These are phyloP conservation scores for Rachicladosporium sp. DNA, from an alignment of 2,329 filamentous ascomycete species.

Conservation along the genomic window DNA sequence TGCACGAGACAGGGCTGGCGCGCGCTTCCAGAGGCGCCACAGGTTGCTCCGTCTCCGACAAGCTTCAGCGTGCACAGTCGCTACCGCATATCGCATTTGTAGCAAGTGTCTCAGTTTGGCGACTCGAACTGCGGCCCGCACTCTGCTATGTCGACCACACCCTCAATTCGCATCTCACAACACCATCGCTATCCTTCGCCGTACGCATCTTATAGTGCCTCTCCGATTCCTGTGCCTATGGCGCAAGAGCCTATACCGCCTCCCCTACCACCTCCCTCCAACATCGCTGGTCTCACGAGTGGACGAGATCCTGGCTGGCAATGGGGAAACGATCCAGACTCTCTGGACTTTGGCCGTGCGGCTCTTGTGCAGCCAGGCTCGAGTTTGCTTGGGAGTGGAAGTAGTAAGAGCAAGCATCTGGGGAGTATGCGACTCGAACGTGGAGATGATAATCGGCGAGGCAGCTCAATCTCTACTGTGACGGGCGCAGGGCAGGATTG, in stretches of 20 bases:
- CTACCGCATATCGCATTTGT: neutral
- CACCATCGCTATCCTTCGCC: conserved; percentile 27
- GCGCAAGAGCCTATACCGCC: conserved; percentile 44
- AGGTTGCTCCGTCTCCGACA: too few relatives aligned
- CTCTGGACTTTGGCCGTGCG: conserved; percentile 34
- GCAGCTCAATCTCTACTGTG: conserved; percentile 28
- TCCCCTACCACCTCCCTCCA: conserved; percentile 51
- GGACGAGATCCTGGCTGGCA: conserved; percentile 52
- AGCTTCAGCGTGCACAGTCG: too few relatives aligned
- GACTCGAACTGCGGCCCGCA: neutral
- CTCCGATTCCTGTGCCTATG: conserved; percentile 52
- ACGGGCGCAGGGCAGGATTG: conserved; percentile 14
- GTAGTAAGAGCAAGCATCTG: conserved; percentile 16
- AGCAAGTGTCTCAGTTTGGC: neutral
- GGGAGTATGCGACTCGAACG: conserved; percentile 13
- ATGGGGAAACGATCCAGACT: conserved; percentile 45
- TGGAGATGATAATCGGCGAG: conserved; percentile 24
- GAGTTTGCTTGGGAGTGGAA: conserved; percentile 29
- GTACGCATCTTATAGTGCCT: conserved; percentile 28
- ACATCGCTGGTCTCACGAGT: conserved; percentile 42
- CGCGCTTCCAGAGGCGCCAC: too few relatives aligned
- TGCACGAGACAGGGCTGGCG: too few relatives aligned
- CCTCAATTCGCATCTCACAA: conserved; percentile 25
- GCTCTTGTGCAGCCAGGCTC: conserved; percentile 36
- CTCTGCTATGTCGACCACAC: conserved; percentile 15